These are phyloP conservation scores for Thermochaetoides thermophila DNA, from an alignment of 495 filamentous ascomycete genomes.

Conservation along the genomic window DNA sequence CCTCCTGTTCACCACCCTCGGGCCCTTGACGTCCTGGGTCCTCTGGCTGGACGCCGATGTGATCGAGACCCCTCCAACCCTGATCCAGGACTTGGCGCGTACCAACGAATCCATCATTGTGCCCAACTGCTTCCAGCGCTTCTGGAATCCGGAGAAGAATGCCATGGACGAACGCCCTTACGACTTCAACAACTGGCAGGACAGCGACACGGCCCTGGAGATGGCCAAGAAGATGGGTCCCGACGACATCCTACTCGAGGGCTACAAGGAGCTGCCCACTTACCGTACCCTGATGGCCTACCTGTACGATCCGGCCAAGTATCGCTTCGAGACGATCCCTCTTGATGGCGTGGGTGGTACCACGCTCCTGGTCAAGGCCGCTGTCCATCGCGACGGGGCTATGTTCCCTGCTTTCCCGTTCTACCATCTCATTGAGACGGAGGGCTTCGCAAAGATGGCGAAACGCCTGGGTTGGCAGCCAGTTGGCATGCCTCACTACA, in stretches of 20 bases:
- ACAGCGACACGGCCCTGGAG: slow-evolving; percentile 59
- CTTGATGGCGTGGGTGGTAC: slow-evolving; percentile 93
- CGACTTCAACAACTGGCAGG: slow-evolving; percentile 95
- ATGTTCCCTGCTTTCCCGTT: slow-evolving; percentile 98
- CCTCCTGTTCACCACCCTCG: slow-evolving; percentile 90
- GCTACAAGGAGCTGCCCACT: slow-evolving; percentile 82
- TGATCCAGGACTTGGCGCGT: slow-evolving; percentile 83
- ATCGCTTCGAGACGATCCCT: slow-evolving; percentile 45
- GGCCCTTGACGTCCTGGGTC: slow-evolving; percentile 88
- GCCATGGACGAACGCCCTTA: slow-evolving; percentile 65
- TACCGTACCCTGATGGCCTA: slow-evolving; percentile 90
- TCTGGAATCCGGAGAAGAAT: slow-evolving; percentile 54
- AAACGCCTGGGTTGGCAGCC: slow-evolving; percentile 69
- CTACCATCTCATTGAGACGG: slow-evolving; percentile 93
- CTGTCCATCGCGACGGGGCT: slow-evolving; percentile 91
- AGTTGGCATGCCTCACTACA: slow-evolving; percentile 86
- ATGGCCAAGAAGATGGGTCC: slow-evolving; percentile 62
- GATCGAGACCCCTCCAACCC: slow-evolving; percentile 65
- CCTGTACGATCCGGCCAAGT: slow-evolving; percentile 43
- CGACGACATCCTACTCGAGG: slow-evolving; percentile 88
- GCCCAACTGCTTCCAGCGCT: slow-evolving; percentile 91
- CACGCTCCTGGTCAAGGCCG: slow-evolving; percentile 86
- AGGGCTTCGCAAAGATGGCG: slow-evolving; percentile 97
- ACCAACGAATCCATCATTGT: slow-evolving; percentile 83
- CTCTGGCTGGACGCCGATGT: slow-evolving; percentile 93